Percentiles rank a stretch among this genome's conserved stretches.
Evolutionary conservation across 441 rosid species (phyloP).

Genomic region (Flueggea neowawraea): DNA sequence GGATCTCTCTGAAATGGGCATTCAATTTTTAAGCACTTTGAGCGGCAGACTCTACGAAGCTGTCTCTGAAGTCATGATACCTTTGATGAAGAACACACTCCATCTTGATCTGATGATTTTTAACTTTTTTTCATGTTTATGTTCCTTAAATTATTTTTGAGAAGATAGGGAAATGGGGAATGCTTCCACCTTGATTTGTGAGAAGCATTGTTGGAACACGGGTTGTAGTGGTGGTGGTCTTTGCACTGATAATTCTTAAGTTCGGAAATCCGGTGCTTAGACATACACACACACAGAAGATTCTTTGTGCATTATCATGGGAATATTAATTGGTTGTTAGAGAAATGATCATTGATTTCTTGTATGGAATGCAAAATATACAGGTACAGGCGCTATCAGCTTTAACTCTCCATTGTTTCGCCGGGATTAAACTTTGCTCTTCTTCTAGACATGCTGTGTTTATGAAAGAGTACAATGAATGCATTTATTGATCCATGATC

Average conservation of each 20-base stretch:
- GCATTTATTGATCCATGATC: too few relatives aligned
- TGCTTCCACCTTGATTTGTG: background rate
- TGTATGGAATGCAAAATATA: too few relatives aligned
- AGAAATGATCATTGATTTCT: background rate
- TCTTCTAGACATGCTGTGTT: too few relatives aligned
- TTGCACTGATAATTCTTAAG: too few relatives aligned
- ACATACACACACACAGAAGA: too few relatives aligned
- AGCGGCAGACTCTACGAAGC: slow-evolving; percentile 2
- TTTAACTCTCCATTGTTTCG: too few relatives aligned
- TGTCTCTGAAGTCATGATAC: background rate
- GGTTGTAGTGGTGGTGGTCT: background rate
- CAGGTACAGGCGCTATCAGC: too few relatives aligned
- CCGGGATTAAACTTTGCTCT: too few relatives aligned
- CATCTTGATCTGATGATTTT: too few relatives aligned
- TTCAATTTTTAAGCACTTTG: background rate
- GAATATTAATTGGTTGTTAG: slow-evolving; percentile 4
- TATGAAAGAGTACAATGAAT: too few relatives aligned
- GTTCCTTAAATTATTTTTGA: background rate
- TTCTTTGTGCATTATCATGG: slow-evolving; percentile 1
- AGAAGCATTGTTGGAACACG: slow-evolving; percentile 21
- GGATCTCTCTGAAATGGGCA: background rate
- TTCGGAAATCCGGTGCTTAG: too few relatives aligned
- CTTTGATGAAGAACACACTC: too few relatives aligned
- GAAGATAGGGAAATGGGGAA: slow-evolving; percentile 1
- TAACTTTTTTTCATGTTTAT: background rate